Conservation (phyloP, 2,329 filamentous ascomycete species). For the Fusarium cicatricum region DNA sequence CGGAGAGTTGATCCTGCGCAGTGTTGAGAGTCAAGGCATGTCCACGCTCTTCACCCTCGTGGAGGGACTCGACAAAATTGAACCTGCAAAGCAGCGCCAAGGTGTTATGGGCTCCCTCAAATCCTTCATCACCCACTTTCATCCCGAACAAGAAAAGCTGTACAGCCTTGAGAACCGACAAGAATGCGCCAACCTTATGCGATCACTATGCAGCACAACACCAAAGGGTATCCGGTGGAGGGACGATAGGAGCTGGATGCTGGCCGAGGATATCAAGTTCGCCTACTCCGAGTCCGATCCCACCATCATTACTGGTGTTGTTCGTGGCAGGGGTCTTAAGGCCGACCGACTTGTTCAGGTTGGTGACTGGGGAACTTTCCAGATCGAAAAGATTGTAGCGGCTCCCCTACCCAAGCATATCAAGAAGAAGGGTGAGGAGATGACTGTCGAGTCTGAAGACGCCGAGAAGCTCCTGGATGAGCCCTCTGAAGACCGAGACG, state of each 20-base stretch:
- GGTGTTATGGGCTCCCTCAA: conserved; percentile 84
- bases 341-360: conserved; percentile 90
- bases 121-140: conserved; percentile 94
- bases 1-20: conserved; percentile 84
- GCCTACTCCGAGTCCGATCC: conserved; percentile 65
- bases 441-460: conserved; percentile 71
- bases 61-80: conserved; percentile 78
- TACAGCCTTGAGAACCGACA: conserved; percentile 88
- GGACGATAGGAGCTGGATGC: conserved; percentile 95
- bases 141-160: conserved; percentile 90
- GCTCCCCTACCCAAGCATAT: conserved; percentile 71
- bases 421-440: conserved; percentile 73
- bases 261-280: conserved; percentile 84
- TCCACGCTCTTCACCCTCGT: conserved; percentile 91
- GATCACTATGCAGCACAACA: conserved; percentile 88
- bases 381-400: conserved; percentile 87
- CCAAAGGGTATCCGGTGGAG: conserved; percentile 97
- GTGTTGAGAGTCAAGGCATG: conserved; percentile 92
- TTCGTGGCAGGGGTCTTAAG: conserved; percentile 87
- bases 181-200: conserved; percentile 89
- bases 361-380: conserved; percentile 93
- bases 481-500: conserved; percentile 82
- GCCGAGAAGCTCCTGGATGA: conserved; percentile 69
- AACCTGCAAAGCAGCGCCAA: conserved; percentile 79
- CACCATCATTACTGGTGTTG: conserved; percentile 81